A percentile compares a stretch with the other conserved stretches of the same genome.
Conservation (phyloP, 73 alveolate species). For the Paramecium tetraurelia region DNA sequence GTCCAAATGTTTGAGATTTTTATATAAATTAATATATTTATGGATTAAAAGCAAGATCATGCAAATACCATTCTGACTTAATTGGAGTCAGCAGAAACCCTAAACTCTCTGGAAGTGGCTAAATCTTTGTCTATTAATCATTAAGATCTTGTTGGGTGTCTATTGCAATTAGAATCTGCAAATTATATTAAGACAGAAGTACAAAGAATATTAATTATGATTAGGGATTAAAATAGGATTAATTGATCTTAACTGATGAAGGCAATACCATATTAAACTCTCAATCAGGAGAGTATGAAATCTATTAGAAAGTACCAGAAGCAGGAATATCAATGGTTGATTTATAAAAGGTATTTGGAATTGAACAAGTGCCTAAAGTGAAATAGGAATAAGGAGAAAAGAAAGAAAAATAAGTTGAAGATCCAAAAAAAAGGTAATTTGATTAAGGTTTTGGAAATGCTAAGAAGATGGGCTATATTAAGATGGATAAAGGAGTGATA, state of each 20-base stretch:
- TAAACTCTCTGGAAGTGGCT: conserved; percentile 37
- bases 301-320: conserved; percentile 23
- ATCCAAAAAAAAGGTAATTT: not conserved
- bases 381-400: conserved; percentile 47
- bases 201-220: not conserved
- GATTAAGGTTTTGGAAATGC: conserved; percentile 57
- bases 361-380: not conserved
- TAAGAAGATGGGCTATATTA: conserved; percentile 36
- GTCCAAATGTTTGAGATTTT: conserved; percentile 41
- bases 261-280: conserved; percentile 8
- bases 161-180: conserved; percentile 24
- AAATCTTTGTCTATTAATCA: conserved; percentile 21
- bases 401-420: not conserved
- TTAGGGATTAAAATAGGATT: not conserved
- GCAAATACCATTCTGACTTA: not conserved
- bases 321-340: conserved; percentile 33
- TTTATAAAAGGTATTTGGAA: conserved; percentile 21
- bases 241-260: conserved; percentile 49
- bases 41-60: conserved; percentile 26
- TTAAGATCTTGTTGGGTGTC: conserved; percentile 50
- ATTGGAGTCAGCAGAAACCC: not conserved
- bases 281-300: conserved; percentile 50
- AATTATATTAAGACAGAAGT: conserved; percentile 55
- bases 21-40: not conserved
- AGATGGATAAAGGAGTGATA: conserved; percentile 40